Evolutionary conservation across 345 rosid species (phyloP), one percentile per base, ranked within the genome.

Genomic region (Alliaria petiolata): DNA sequence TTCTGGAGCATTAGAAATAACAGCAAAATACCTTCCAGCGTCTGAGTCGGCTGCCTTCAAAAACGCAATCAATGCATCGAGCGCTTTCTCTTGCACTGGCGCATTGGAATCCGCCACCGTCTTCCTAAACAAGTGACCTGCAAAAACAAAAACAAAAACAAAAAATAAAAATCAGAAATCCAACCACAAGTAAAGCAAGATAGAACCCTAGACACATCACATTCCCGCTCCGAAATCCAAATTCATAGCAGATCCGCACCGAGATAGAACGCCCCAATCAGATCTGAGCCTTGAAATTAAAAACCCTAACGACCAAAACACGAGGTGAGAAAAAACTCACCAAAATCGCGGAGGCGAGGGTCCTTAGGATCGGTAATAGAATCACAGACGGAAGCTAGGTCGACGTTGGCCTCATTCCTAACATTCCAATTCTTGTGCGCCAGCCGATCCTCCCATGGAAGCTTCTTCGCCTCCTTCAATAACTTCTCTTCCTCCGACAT

Each of bases 371-470:
- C 98, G 77, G 89, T 70, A 40, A 95, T 87, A 59, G 99, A 95
- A 75, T 90, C 89, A 65, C 91, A 95, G 9, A 88, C 42, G 46
- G 95, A 67, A 65, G 97, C 97, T 74, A 92, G 75, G 76, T 95
- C 98, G 78, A 95, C 76, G 76, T 92, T 95, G 30, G 97, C 99
- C 79, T 95, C 99, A 66, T 85, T 95, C 78, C 98, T 68, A 58
- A 95, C 99, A 79, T 92, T 95, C 99, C 99, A 95, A 77, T 87
- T 95, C 86, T 92, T 95, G 84, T 95, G 99, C 16, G 83, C 69
- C 39, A 95, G 72, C 31, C 99, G 95, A 88, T 89, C 99, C 72
- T 95, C 99, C 99, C 99, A 95, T 10, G 99, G 93, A 65, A 95
- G 83, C 56, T 95, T 95, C 91, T 90, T 95, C 57, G 99, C 99